phyloP scores from a whole-genome alignment of 2,329 filamentous ascomycete species.

The Monilinia fructigena region DNA sequence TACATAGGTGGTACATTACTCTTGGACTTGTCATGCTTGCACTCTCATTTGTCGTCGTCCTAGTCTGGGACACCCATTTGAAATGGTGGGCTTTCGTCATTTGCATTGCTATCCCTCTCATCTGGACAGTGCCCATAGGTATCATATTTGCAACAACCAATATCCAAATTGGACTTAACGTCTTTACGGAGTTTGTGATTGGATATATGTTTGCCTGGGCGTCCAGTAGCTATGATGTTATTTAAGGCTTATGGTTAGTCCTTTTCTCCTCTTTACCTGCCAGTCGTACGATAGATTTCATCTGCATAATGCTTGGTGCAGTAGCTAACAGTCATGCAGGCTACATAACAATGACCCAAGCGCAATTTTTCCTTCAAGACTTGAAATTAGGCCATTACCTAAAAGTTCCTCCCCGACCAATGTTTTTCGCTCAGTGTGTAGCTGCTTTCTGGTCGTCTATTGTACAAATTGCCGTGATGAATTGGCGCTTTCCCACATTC shows the following conservation, averaged over 20 bases:
- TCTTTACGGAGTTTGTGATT: slow-evolving; percentile 50
- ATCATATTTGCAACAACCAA: slow-evolving; percentile 50
- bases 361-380: slow-evolving; percentile 49
- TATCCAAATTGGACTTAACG: slow-evolving; percentile 49
- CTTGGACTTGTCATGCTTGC: slow-evolving; percentile 52
- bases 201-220: slow-evolving; percentile 53
- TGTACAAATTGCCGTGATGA: too few species aligned
- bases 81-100: slow-evolving; percentile 42
- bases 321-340: too few species aligned
- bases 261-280: too few species aligned
- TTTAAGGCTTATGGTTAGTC: too few species aligned
- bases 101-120: slow-evolving; percentile 38
- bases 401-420: slow-evolving; percentile 47
- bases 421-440: slow-evolving; percentile 62
- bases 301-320: too few species aligned
- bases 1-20: slow-evolving; percentile 25
- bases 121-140: slow-evolving; percentile 41
- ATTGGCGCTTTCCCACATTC: too few species aligned
- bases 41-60: slow-evolving; percentile 38
- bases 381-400: slow-evolving; percentile 54
- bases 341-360: slow-evolving; percentile 42
- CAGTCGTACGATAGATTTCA: too few species aligned
- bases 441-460: slow-evolving; percentile 41
- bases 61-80: slow-evolving; percentile 32
- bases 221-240: slow-evolving; percentile 50